Percentiles rank a stretch among this genome's conserved stretches.
phyloP scores from a whole-genome alignment of 306 rosid genomes.

The Corylus avellana region DNA sequence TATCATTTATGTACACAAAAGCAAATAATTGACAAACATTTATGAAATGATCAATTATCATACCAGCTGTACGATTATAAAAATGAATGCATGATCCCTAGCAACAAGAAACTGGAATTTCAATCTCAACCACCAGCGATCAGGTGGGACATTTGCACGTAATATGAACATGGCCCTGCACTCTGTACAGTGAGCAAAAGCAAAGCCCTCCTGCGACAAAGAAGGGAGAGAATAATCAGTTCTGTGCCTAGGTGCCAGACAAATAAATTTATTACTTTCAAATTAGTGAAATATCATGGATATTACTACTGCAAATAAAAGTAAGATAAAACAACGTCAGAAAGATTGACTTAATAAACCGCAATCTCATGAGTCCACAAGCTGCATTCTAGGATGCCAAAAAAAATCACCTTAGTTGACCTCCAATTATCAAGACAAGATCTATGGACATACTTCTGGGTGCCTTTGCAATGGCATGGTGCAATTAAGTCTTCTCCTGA shows the following conservation, averaged over 20 bases:
- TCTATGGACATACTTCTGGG: conserved; percentile 91
- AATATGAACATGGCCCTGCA: conserved; percentile 87
- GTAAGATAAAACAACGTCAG: background rate
- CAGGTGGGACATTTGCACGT: conserved; percentile 90
- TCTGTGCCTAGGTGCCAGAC: conserved; percentile 14
- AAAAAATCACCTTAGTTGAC: conserved; percentile 76
- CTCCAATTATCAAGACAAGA: conserved; percentile 99
- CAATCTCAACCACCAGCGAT: conserved; percentile 97
- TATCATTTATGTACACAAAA: conserved; percentile 3
- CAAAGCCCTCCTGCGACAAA: conserved; percentile 84
- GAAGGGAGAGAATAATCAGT: conserved; percentile 26
- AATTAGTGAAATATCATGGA: background rate
- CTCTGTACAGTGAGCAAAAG: conserved; percentile 98
- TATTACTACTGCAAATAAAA: background rate
- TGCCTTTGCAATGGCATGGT: conserved; percentile 98
- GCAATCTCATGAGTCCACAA: conserved; percentile 14
- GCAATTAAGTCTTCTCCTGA: conserved; percentile 94
- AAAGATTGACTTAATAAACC: background rate
- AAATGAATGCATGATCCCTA: conserved; percentile 94
- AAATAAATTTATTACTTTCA: background rate
- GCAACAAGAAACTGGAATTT: conserved; percentile 98
- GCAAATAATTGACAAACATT: conserved; percentile 15
- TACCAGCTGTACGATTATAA: conserved; percentile 91
- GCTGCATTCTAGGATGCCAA: background rate
- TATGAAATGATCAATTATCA: conserved; percentile 15